These are phyloP conservation scores for Tetrapisispora pingtungensis DNA, from an alignment of 805 yeast species.

Conservation along the genomic window DNA sequence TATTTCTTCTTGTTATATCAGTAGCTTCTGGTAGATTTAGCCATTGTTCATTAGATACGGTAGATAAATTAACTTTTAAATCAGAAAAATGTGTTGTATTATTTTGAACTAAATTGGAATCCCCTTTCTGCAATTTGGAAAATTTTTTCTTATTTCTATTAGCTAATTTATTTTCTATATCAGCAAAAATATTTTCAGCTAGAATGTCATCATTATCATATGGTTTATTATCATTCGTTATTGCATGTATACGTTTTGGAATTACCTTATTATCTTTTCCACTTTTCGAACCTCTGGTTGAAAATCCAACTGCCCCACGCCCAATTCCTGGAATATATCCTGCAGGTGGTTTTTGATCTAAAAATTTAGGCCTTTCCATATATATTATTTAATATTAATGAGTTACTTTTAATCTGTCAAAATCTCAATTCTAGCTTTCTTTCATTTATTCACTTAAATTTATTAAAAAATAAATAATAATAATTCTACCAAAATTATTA, in stretches of 20 bases:
- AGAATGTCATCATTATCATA: conserved; percentile 61
- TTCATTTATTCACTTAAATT: too few species aligned
- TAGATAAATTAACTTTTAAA: conserved; percentile 50
- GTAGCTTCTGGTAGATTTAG: conserved; percentile 74
- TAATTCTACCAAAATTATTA: too few species aligned
- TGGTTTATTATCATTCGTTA: conserved; percentile 10
- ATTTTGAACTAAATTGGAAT: conserved; percentile 10
- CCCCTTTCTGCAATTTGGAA: background rate
- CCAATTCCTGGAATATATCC: conserved; percentile 91
- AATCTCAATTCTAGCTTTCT: too few species aligned
- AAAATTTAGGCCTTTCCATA: conserved; percentile 50
- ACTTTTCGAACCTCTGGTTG: conserved; percentile 60
- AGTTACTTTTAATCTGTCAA: too few species aligned
- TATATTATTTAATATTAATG: background rate
- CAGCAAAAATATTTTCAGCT: conserved; percentile 61
- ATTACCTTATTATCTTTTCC: conserved; percentile 6
- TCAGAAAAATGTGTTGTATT: conserved; percentile 55
- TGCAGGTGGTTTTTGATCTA: conserved; percentile 78
- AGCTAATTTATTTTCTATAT: conserved; percentile 49
- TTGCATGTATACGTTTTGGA: conserved; percentile 17
- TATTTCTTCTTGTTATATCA: conserved; percentile 73
- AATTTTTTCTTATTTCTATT: conserved; percentile 18
- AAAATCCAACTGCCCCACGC: conserved; percentile 90
- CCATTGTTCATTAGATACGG: conserved; percentile 69
- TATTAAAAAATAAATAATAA: too few species aligned